Conservation (phyloP, 108 stramenopile genomes). For the Nitzschia inconspicua region DNA sequence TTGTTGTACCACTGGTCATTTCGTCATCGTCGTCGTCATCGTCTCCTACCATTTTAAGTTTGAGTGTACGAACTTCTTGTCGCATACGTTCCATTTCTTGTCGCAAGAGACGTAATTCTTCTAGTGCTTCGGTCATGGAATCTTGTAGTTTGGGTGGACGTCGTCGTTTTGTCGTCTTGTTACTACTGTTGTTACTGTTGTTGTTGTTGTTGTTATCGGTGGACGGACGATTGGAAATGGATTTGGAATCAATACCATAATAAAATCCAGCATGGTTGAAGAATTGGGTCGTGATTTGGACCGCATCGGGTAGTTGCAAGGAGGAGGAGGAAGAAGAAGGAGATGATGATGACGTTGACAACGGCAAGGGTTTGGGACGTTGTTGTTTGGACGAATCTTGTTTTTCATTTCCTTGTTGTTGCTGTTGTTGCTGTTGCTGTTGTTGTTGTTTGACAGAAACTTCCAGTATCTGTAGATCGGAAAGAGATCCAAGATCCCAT, state of each 20-base stretch:
- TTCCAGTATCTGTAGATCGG: too few relatives aligned
- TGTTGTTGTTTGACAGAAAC: too few relatives aligned
- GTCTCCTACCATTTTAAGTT: slow-evolving; percentile 25
- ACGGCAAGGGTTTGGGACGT: too few relatives aligned
- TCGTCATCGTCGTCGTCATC: slow-evolving; percentile 17
- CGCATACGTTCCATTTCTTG: slow-evolving; percentile 72
- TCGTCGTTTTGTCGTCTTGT: slow-evolving; percentile 6
- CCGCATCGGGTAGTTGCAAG: background rate
- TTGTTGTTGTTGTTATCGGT: background rate
- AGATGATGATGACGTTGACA: background rate
- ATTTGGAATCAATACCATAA: slow-evolving; percentile 24
- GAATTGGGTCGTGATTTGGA: too few relatives aligned
- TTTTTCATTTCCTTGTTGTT: background rate
- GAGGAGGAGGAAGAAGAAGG: background rate
- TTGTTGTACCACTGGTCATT: too few relatives aligned
- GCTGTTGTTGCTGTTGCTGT: background rate
- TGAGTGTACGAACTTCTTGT: slow-evolving; percentile 57
- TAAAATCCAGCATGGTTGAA: slow-evolving; percentile 20
- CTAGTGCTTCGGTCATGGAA: slow-evolving; percentile 50
- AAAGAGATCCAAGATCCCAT: slow-evolving; percentile 4
- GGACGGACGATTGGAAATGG: slow-evolving; percentile 5
- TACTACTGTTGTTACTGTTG: too few relatives aligned
- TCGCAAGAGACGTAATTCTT: slow-evolving; percentile 64
- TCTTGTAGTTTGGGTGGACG: slow-evolving; percentile 30
- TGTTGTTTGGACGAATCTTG: background rate